A percentile compares a stretch with the other conserved stretches of the same genome.
phyloP scores from a whole-genome alignment of 2,329 filamentous ascomycete species.

The Pyrenophora teres region DNA sequence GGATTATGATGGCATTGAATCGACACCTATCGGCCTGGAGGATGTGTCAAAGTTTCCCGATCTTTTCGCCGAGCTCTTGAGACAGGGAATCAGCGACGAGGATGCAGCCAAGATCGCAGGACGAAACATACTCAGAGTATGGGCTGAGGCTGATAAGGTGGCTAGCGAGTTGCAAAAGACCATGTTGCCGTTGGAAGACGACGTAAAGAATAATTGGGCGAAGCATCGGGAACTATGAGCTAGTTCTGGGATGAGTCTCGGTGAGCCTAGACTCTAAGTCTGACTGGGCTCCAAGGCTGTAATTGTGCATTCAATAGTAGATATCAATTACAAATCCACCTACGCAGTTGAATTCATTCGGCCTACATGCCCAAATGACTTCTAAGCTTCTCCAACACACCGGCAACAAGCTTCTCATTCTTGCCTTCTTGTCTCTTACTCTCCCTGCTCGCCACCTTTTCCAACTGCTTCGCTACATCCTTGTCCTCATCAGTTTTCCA shows the following conservation, averaged over 20 bases:
- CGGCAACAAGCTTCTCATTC: constrained; percentile 57
- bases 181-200: constrained; percentile 52
- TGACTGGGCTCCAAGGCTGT: too few relatives aligned
- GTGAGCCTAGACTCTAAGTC: too few relatives aligned
- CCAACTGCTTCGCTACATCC: constrained; percentile 64
- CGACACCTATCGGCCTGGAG: constrained; percentile 73
- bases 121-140: constrained; percentile 81
- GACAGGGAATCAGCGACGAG: constrained; percentile 71
- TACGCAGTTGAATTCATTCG: too few relatives aligned
- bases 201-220: constrained; percentile 37
- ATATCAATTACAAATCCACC: too few relatives aligned
- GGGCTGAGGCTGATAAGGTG: constrained; percentile 76
- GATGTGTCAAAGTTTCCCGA: constrained; percentile 85
- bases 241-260: background rate
- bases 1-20: constrained; percentile 81
- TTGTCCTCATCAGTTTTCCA: constrained; percentile 63
- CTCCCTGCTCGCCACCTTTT: constrained; percentile 75
- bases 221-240: background rate
- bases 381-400: constrained; percentile 24
- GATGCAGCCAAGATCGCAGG: constrained; percentile 79
- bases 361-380: constrained; percentile 10
- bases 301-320: too few relatives aligned
- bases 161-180: constrained; percentile 66
- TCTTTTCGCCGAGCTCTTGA: constrained; percentile 74
- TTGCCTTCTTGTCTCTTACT: constrained; percentile 87